Evolutionary conservation across 192 early-diverging fungal genomes (phyloP).

Genomic region (Coemansia sp.): DNA sequence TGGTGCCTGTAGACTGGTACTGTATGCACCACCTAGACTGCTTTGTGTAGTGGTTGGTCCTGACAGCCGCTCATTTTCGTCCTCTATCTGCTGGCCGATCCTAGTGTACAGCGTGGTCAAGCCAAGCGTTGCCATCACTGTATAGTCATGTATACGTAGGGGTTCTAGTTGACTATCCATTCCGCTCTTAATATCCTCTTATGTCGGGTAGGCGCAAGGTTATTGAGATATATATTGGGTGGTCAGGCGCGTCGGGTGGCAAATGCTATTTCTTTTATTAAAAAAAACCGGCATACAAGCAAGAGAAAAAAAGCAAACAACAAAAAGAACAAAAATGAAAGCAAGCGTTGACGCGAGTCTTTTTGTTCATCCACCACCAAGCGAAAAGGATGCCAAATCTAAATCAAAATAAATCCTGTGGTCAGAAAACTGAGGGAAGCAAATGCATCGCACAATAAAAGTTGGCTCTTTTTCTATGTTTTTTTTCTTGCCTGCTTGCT

Average conservation of each 20-base stretch:
- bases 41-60: neutral
- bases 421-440: neutral
- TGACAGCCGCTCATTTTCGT: slow-evolving; percentile 5
- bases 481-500: neutral
- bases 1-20: neutral
- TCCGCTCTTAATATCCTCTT: neutral
- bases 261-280: neutral
- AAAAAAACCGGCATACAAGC: neutral
- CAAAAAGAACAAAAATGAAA: neutral
- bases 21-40: neutral
- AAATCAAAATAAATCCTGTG: neutral
- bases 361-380: neutral
- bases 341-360: neutral
- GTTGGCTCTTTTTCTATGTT: neutral
- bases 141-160: slow-evolving; percentile 46
- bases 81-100: slow-evolving; percentile 33
- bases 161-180: slow-evolving; percentile 34
- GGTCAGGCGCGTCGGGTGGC: neutral
- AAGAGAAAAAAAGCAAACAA: neutral
- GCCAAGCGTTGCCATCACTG: slow-evolving; percentile 43
- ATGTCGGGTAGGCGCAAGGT: neutral
- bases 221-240: neutral
- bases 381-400: neutral
- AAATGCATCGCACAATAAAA: neutral
- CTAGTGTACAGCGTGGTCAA: slow-evolving; percentile 34